Evolutionary conservation across 345 rosid species (phyloP).

Genomic region (Populus nigra): DNA sequence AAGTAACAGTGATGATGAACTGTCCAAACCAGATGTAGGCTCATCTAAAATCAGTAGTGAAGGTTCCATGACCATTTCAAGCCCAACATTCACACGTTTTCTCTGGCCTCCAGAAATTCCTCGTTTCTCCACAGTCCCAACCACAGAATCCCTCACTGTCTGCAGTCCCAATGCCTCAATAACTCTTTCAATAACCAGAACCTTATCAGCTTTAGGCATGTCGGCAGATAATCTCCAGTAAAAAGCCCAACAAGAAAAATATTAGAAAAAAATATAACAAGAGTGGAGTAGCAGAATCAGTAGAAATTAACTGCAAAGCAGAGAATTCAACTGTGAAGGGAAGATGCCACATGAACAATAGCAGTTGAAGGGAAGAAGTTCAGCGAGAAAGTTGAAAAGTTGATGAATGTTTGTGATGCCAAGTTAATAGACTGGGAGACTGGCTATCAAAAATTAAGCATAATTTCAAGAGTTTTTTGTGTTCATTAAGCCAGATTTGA

Average conservation of each 20-base stretch:
- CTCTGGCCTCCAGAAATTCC: constrained; percentile 97
- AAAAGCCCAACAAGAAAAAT: constrained; percentile 11
- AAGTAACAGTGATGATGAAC: constrained; percentile 80
- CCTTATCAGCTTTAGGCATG: constrained; percentile 82
- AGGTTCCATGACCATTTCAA: constrained; percentile 98
- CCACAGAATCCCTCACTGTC: constrained; percentile 75
- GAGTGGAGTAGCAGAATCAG: constrained; percentile 12
- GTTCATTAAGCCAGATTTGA: neutral
- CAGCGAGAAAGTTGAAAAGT: no score
- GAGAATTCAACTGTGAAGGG: neutral
- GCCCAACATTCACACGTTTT: constrained; percentile 88
- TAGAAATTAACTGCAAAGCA: constrained; percentile 6
- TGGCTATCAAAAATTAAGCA: neutral
- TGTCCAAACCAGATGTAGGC: constrained; percentile 89
- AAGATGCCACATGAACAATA: neutral
- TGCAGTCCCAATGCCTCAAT: constrained; percentile 84
- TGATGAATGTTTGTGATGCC: no score
- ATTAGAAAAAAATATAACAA: constrained; percentile 5
- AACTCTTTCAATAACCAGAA: constrained; percentile 83
- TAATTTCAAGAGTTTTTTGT: neutral
- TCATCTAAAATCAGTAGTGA: constrained; percentile 84
- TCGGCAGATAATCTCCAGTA: constrained; percentile 59
- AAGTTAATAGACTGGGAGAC: no score
- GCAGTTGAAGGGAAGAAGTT: neutral
- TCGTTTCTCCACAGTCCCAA: constrained; percentile 82